Percentiles rank a stretch among this genome's conserved stretches.
Conservation (phyloP, 352 stramenopile genomes). For the Pythium angustatum region DNA sequence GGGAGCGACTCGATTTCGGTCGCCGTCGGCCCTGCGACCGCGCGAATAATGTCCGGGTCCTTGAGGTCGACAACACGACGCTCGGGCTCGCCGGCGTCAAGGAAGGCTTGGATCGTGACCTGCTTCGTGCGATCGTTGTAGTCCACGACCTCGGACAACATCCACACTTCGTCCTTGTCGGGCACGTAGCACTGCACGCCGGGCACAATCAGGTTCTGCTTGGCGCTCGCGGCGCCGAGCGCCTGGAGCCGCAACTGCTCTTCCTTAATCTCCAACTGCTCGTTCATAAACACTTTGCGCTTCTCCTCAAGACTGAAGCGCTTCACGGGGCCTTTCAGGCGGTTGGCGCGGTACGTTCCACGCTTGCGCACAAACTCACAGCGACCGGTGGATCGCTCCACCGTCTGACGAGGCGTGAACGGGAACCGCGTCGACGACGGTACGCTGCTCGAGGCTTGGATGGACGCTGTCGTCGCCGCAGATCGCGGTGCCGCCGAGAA, state of each 20-base stretch:
- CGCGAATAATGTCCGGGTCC: slow-evolving; percentile 81
- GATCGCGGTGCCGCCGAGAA: slow-evolving; percentile 12
- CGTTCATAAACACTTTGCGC: slow-evolving; percentile 79
- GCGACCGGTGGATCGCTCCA: slow-evolving; percentile 61
- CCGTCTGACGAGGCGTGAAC: slow-evolving; percentile 50
- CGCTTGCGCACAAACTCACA: slow-evolving; percentile 75
- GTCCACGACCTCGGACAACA: slow-evolving; percentile 79
- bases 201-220: slow-evolving; percentile 84
- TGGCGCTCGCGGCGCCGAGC: slow-evolving; percentile 54
- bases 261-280: slow-evolving; percentile 80
- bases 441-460: neutral
- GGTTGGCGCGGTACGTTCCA: slow-evolving; percentile 64
- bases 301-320: slow-evolving; percentile 86
- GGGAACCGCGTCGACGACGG: slow-evolving; percentile 30
- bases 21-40: slow-evolving; percentile 68
- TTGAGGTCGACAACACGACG: slow-evolving; percentile 80
- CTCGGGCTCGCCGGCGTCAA: slow-evolving; percentile 65
- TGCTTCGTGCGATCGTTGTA: slow-evolving; percentile 84
- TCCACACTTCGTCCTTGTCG: slow-evolving; percentile 86
- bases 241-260: slow-evolving; percentile 68
- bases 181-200: slow-evolving; percentile 90
- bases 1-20: slow-evolving; percentile 84
- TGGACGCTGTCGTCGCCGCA: too few relatives aligned
- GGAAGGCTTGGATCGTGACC: slow-evolving; percentile 73
- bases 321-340: slow-evolving; percentile 39